Base-by-base conservation (phyloP, 1,139 yeast genomes). In the Lodderomyces oxycetoniae region DNA sequence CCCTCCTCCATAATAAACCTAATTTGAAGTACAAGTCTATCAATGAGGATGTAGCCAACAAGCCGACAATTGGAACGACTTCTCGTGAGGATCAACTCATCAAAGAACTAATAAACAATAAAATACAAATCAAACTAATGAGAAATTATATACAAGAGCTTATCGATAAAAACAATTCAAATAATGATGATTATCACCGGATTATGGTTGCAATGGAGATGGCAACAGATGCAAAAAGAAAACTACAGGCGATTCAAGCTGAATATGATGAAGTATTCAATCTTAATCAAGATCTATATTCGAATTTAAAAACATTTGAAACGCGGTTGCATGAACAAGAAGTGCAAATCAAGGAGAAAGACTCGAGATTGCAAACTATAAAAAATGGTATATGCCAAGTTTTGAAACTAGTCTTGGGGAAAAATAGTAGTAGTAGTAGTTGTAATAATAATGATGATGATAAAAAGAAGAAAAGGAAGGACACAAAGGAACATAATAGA, bases 111-210 rank as follows among this genome's bases (percentile, higher is more conserved):
- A 59, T 70, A 1, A 61, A 68, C 13, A 68, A 66, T 44, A 58
- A 62, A 33, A 63, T 70, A 20, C 73, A 70, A 44, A 57, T 70
- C 25, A 56, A 61, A 44, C 55, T 68, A 35, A 61, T 67, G 53
- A 63, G 61, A 42, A 65, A 63, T 36, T 67, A 67, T 35, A 46
- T 69, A 3, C 72, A 63, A 35, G 57, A 55, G 32, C 41, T 65
- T 34, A 63, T 54, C 19, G 74, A 49, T 44, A 59, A 43, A 43
- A 52, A 46, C 22, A 31, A 36, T 14, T n/a, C 30, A 7, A 34
- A 36, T 29, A 21, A 30, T 5, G 25, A 21, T 20, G 42, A 34
- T 12, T 30, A 30, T 12, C 27, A 31, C 9, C 15, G 9, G 17
- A 25, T 25, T 12, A 25, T 25, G 13, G 23, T 25, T 2, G 14